Evolutionary conservation across 2,329 filamentous ascomycete genomes (phyloP).

Genomic region (Aspergillus ustus): DNA sequence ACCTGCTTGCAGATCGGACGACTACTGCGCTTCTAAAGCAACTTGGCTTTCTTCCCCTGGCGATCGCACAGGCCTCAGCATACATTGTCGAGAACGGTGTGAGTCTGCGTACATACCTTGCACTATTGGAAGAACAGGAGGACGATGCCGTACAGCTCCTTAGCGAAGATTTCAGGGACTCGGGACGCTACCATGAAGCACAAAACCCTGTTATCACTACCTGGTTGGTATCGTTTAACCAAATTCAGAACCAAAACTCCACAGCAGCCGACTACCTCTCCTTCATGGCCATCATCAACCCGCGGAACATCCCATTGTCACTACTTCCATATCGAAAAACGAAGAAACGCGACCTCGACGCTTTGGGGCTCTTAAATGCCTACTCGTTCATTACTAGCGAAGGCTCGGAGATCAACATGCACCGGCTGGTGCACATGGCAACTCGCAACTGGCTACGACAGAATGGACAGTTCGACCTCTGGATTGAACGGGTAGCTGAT

Average conservation of each 20-base stretch:
- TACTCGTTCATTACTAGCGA: constrained; percentile 26
- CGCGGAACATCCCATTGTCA: constrained; percentile 30
- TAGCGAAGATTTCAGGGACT: constrained; percentile 14
- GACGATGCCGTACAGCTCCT: not conserved
- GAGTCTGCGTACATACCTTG: not conserved
- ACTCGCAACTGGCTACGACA: constrained; percentile 32
- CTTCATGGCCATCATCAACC: constrained; percentile 37
- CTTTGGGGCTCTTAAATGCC: constrained; percentile 28
- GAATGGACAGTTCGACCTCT: constrained; percentile 8
- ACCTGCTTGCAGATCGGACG: not conserved
- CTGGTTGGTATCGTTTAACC: constrained; percentile 15
- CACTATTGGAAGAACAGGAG: constrained; percentile 12
- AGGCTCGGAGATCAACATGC: constrained; percentile 24
- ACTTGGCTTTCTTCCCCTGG: constrained; percentile 30
- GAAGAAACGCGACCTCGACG: constrained; percentile 12
- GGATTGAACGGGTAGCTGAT: not conserved
- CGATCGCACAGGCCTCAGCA: constrained; percentile 30
- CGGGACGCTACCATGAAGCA: not conserved
- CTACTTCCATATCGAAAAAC: constrained; percentile 23
- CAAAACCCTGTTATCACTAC: constrained; percentile 14
- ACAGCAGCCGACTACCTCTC: constrained; percentile 23
- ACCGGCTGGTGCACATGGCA: constrained; percentile 37
- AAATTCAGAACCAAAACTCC: constrained; percentile 18
- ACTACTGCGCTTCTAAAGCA: constrained; percentile 19
- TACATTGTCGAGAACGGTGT: constrained; percentile 24